Conservation (phyloP, 345 rosid species). For the Pelargonium nanum region DNA sequence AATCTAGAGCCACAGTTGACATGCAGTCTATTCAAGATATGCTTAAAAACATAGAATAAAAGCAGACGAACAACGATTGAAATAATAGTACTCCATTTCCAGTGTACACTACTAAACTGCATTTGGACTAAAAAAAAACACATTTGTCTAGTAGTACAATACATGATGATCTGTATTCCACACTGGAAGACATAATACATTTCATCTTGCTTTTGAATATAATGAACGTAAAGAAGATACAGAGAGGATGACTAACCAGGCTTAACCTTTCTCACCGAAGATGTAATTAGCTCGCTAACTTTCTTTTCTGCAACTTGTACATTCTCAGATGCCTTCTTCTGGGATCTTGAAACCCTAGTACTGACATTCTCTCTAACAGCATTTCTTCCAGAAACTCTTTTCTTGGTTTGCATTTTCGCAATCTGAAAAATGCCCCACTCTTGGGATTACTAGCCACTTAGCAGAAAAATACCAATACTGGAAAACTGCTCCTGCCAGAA, state of each 20-base stretch:
- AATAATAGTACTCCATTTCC: neutral
- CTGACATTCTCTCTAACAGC: constrained; percentile 32
- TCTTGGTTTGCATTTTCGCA: constrained; percentile 50
- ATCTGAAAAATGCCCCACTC: constrained; percentile 1
- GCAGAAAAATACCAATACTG: neutral
- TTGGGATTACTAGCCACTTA: constrained; percentile 6
- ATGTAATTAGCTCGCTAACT: constrained; percentile 47
- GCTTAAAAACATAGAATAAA: neutral
- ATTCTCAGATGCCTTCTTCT: constrained; percentile 40
- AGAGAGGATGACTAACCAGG: constrained; percentile 18
- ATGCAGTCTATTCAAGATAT: neutral
- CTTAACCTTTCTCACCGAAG: constrained; percentile 55
- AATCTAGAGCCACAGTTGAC: neutral
- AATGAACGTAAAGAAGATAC: neutral
- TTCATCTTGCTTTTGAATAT: neutral
- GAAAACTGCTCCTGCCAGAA: neutral
- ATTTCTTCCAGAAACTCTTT: constrained; percentile 40
- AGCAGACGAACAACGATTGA: neutral
- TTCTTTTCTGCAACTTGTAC: constrained; percentile 37
- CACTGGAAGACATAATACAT: neutral
- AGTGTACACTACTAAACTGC: neutral
- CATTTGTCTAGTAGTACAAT: neutral
- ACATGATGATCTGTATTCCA: no score
- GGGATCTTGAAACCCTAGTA: constrained; percentile 42
- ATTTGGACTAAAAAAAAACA: no score